Evolutionary conservation across 2,329 filamentous ascomycete genomes (phyloP).

Genomic region (Chaetomiaceae sp.): DNA sequence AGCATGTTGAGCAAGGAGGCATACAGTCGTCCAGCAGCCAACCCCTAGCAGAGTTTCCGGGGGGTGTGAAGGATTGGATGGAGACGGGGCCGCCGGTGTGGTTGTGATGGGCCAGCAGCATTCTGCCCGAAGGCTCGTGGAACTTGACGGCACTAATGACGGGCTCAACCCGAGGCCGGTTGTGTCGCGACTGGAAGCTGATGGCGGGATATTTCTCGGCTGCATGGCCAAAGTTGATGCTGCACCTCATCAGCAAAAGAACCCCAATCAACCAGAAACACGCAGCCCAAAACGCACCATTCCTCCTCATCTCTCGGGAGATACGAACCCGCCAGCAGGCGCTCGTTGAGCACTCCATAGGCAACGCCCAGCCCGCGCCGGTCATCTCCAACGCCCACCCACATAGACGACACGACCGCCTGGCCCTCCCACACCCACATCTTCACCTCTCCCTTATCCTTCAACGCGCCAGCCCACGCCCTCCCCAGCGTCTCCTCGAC

Average conservation of each 20-base stretch:
- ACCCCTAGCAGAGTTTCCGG: not conserved
- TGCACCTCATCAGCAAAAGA: not conserved
- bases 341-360: slow-evolving; percentile 30
- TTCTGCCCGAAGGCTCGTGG: slow-evolving; percentile 34
- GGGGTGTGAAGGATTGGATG: slow-evolving; percentile 12
- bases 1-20: not conserved
- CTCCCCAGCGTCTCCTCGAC: not conserved
- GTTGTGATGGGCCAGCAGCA: not conserved
- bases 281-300: slow-evolving; percentile 28
- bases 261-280: not conserved
- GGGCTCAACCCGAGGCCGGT: not conserved
- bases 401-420: slow-evolving; percentile 1
- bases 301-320: slow-evolving; percentile 40
- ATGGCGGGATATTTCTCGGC: not conserved
- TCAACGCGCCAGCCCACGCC: slow-evolving; percentile 32
- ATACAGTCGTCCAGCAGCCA: not conserved
- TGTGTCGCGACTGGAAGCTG: slow-evolving; percentile 4
- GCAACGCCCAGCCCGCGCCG: slow-evolving; percentile 20
- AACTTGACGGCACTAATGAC: slow-evolving; percentile 44
- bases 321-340: slow-evolving; percentile 35
- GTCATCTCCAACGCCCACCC: slow-evolving; percentile 15
- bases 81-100: not conserved
- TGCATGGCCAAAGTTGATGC: slow-evolving; percentile 12
- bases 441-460: slow-evolving; percentile 36
- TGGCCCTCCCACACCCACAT: slow-evolving; percentile 24